Conservation (phyloP, 2,329 filamentous ascomycete species). For the Aurifilum marmelostoma region DNA sequence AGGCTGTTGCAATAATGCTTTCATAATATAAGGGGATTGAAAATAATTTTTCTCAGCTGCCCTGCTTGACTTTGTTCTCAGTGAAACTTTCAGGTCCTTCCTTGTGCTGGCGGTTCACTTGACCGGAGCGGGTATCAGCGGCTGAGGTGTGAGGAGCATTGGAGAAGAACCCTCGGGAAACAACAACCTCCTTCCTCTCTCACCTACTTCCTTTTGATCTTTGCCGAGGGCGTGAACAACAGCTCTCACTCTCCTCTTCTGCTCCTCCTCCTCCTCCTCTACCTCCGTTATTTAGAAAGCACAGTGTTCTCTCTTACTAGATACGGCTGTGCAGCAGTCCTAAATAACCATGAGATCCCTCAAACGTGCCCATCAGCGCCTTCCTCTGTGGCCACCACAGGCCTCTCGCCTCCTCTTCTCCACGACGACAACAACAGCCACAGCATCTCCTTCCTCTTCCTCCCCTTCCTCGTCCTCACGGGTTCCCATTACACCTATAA, state of each 20-base stretch:
- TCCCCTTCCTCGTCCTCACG: conserved; percentile 38
- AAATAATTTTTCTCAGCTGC: not conserved
- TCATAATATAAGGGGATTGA: too few species aligned
- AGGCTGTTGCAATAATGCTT: not conserved
- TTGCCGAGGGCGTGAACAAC: not conserved
- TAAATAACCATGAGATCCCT: conserved; percentile 55
- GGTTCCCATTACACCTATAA: conserved; percentile 54
- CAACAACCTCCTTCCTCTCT: not conserved
- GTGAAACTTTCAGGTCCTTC: not conserved
- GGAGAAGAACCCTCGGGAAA: conserved; percentile 1
- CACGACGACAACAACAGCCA: conserved; percentile 37
- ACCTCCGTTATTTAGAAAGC: too few species aligned
- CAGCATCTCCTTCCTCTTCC: conserved; percentile 35
- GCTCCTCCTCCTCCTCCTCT: not conserved
- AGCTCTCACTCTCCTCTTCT: not conserved
- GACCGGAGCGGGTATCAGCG: conserved; percentile 26
- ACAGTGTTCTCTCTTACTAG: not conserved
- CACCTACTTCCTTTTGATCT: not conserved
- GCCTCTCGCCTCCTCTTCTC: conserved; percentile 30
- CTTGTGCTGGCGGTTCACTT: conserved; percentile 15
- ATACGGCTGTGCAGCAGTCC: not conserved
- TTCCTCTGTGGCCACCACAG: conserved; percentile 39
- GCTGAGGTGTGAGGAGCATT: conserved; percentile 17
- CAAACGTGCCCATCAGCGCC: conserved; percentile 52
- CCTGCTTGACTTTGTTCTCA: not conserved